Evolutionary conservation across 176 grass and related monocot genomes (phyloP).

Genomic region (Themeda triandra): DNA sequence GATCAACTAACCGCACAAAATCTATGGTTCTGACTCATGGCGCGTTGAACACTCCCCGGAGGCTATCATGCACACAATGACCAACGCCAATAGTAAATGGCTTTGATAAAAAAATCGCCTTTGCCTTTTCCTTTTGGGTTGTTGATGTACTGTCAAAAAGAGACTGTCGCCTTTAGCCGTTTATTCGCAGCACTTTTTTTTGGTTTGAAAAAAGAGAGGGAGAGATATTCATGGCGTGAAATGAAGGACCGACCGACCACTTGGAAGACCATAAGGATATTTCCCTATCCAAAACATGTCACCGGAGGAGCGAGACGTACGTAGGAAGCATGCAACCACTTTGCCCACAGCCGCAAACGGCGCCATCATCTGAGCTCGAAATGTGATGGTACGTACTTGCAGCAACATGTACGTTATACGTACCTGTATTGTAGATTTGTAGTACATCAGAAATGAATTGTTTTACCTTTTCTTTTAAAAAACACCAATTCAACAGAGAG

Average conservation of each 20-base stretch:
- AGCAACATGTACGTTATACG: background rate
- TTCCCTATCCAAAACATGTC: conserved; percentile 11
- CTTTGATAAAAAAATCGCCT: background rate
- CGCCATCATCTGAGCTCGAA: background rate
- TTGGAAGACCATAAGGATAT: background rate
- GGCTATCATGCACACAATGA: background rate
- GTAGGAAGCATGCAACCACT: conserved; percentile 7
- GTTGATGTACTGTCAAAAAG: background rate
- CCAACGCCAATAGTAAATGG: background rate
- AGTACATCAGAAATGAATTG: background rate
- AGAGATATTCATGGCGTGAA: background rate
- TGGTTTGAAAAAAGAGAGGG: background rate
- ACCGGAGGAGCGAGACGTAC: background rate
- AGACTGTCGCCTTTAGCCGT: background rate
- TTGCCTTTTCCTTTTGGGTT: background rate
- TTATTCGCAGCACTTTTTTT: background rate
- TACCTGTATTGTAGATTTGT: background rate
- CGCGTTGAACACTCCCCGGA: background rate
- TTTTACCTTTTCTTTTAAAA: background rate
- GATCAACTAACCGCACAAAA: background rate
- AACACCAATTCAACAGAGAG: no score
- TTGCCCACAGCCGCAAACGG: background rate
- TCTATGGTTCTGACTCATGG: background rate
- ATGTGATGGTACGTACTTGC: background rate
- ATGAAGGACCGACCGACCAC: background rate